These are phyloP conservation scores for Mantamonas sphyraenae DNA, from an alignment of 78 protist genomes.

Conservation along the genomic window DNA sequence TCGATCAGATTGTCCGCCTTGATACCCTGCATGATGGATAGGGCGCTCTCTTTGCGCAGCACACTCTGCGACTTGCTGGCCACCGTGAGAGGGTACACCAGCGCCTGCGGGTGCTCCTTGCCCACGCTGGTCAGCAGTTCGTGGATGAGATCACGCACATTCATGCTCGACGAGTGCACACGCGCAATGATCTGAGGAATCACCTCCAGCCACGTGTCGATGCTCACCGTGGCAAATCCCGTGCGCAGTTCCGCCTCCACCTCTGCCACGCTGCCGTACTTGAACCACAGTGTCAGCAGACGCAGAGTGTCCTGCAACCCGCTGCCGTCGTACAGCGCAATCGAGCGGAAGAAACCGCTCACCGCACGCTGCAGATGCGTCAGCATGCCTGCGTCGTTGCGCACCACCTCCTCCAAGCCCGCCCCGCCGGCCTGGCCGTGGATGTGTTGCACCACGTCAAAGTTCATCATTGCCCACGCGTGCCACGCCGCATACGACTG, in stretches of 20 bases:
- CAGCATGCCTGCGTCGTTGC: no score
- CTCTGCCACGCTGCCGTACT: conserved; percentile 14
- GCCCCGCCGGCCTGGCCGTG: not conserved
- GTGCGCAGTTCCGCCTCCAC: conserved; percentile 25
- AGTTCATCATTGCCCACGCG: conserved; percentile 82
- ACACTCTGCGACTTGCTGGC: conserved; percentile 74
- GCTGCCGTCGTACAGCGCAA: conserved; percentile 54
- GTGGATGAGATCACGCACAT: conserved; percentile 61
- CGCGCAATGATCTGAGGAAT: conserved; percentile 85
- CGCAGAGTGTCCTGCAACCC: conserved; percentile 75
- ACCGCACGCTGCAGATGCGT: conserved; percentile 54
- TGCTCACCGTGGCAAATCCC: conserved; percentile 38
- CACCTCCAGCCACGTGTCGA: conserved; percentile 64
- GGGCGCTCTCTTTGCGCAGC: conserved; percentile 55
- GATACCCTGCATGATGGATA: conserved; percentile 46
- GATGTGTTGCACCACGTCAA: conserved; percentile 26
- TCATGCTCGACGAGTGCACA: conserved; percentile 61
- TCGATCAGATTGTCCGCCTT: conserved; percentile 36
- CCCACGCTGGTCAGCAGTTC: conserved; percentile 71
- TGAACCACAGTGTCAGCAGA: conserved; percentile 83
- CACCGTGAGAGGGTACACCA: conserved; percentile 95
- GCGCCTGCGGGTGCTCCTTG: conserved; percentile 94
- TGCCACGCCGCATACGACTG: conserved; percentile 95
- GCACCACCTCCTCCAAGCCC: no score
- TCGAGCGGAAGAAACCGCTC: conserved; percentile 77